phyloP scores from a whole-genome alignment of 1,284 basidiomycete species.

The Pholiota adiposa region DNA sequence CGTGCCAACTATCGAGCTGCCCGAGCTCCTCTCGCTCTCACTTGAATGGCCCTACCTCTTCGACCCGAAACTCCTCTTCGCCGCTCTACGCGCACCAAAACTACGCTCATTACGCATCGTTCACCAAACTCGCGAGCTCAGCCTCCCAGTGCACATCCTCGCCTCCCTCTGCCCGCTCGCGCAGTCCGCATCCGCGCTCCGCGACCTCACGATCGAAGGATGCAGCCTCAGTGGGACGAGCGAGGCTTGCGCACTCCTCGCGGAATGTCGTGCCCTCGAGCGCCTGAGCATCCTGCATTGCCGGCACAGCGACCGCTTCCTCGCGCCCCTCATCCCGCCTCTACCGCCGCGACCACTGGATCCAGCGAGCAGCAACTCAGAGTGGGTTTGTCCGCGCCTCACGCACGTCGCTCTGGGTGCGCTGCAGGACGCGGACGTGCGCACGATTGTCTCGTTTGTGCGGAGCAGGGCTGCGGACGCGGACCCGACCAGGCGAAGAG shows the following conservation, averaged over 20 bases:
- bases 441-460: slow-evolving; percentile 17
- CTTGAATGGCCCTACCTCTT: slow-evolving; percentile 22
- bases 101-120: slow-evolving; percentile 12
- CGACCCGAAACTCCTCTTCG: slow-evolving; percentile 19
- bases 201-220: slow-evolving; percentile 14
- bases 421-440: slow-evolving; percentile 18
- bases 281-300: slow-evolving; percentile 17
- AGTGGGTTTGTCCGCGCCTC: slow-evolving; percentile 21
- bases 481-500: not conserved
- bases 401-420: slow-evolving; percentile 15
- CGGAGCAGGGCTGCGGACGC: slow-evolving; percentile 2
- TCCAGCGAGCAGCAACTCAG: not conserved
- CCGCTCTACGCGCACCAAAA: slow-evolving; percentile 20
- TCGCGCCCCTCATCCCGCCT: slow-evolving; percentile 17
- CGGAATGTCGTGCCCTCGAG: slow-evolving; percentile 13
- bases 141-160: slow-evolving; percentile 6
- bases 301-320: slow-evolving; percentile 15
- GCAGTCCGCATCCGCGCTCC: slow-evolving; percentile 18
- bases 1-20: slow-evolving; percentile 18
- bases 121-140: slow-evolving; percentile 9
- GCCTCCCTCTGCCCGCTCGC: slow-evolving; percentile 13
- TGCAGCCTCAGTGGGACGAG: slow-evolving; percentile 14
- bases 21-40: slow-evolving; percentile 15
- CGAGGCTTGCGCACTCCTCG: slow-evolving; percentile 11
- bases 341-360: not conserved